Base-by-base conservation (phyloP, 495 filamentous ascomycete genomes). In the Staphylotrichum longicolle region DNA sequence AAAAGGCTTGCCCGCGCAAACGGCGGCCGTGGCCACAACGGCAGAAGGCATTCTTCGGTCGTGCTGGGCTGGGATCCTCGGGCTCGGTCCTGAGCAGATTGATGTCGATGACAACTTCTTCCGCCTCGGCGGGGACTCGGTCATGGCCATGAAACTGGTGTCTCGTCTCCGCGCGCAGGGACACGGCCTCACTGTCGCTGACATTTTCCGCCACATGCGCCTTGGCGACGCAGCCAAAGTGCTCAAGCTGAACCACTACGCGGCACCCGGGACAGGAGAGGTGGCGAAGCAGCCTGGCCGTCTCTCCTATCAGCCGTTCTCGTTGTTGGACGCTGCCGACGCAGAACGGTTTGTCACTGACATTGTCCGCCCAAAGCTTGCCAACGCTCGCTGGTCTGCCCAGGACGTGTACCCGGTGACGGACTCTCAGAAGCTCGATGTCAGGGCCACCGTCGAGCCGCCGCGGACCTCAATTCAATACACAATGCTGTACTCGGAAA, bases 61-160 rank as follows among this genome's bases (percentile, higher is more conserved):
- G 1, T 33, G 68, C 4, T 72, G 69, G 69, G 58, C 57, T 15
- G 27, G 48, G 58, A 61, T 68, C 30, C 59, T 67, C 42, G 60
- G 60, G 3, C 53, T 63, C 15, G 44, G 37, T 12, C 14, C 30
- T 1, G 58, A 52, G 0, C 49, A 62, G 34, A 80, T 87, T 54
- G 72, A 76, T 20, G 35, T 78, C 42, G 69, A 80, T 30, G 75
- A 82, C 62, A 81, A 75, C 55, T 89, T 89, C 68, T 70, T 88
- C 50, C 76, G 70, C 7, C 71, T 87, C 7, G 86, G 86, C 30
- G 86, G 86, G 45, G 86, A 89, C 63, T 88, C 85, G 0, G 82
- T 89, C 46, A 75, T 80, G 12, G 86, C 85, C 3, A 88, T 89
- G 77, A 85, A 82, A 65, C 72, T 89, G 51, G 86, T 86, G 4